Percentiles rank a stretch among this genome's conserved stretches.
Conservation (phyloP, 139 green algal species). For the Chlamydomonas eustigma region DNA sequence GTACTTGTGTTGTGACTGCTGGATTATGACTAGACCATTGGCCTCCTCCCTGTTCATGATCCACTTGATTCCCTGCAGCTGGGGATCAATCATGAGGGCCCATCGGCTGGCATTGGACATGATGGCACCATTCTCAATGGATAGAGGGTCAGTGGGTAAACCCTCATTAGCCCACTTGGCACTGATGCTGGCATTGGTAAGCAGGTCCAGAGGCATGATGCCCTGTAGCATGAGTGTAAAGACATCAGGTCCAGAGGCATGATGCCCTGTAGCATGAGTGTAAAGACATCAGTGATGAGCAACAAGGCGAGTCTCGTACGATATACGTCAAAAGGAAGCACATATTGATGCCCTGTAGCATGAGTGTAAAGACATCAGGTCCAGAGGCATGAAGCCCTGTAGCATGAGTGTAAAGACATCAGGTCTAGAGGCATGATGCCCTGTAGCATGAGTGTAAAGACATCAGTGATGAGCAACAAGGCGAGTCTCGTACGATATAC, state of each 20-base stretch:
- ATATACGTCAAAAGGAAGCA: no score
- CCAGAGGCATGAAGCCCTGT: no score
- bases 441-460: no score
- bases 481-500: no score
- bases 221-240: no score
- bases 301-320: no score
- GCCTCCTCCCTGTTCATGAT: constrained; percentile 69
- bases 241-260: constrained; percentile 56
- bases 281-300: no score
- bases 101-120: constrained; percentile 69
- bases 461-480: no score
- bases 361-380: no score
- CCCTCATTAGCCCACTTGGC: constrained; percentile 81
- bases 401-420: no score
- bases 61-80: constrained; percentile 88
- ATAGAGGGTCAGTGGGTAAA: constrained; percentile 75
- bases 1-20: constrained; percentile 80
- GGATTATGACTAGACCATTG: constrained; percentile 79
- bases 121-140: constrained; percentile 87
- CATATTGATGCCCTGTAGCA: no score
- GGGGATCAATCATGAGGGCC: constrained; percentile 87
- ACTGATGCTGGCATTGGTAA: constrained; percentile 61
- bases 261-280: constrained; percentile 25
- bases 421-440: constrained; percentile 50
- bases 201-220: constrained; percentile 51